phyloP scores from a whole-genome alignment of 345 rosid species.

The rapeseed (Brassica napus) region Da-Ae NC_063452.1:62972501-62973000 shows the following conservation, averaged over 20 bases:
- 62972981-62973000: no score
- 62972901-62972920: no score
- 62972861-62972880: no score
- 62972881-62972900: no score
- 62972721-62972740: not conserved
- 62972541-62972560: not conserved
- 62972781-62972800: not conserved
- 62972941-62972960: no score
- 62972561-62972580: not conserved
- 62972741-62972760: no score
- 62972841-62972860: not conserved
- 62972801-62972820: not conserved
- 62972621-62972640: not conserved
- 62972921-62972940: no score
- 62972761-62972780: not conserved
- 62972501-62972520: not conserved
- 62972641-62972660: not conserved
- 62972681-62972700: not conserved
- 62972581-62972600: not conserved
- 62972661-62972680: not conserved
- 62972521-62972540: not conserved
- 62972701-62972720: no score
- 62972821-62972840: not conserved
- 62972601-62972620: not conserved
- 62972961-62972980: no score